A percentile compares a stretch with the other conserved stretches of the same genome.
Conservation (phyloP, 371 early-diverging fungal species). For the Apophysomyces ossiformis region DNA sequence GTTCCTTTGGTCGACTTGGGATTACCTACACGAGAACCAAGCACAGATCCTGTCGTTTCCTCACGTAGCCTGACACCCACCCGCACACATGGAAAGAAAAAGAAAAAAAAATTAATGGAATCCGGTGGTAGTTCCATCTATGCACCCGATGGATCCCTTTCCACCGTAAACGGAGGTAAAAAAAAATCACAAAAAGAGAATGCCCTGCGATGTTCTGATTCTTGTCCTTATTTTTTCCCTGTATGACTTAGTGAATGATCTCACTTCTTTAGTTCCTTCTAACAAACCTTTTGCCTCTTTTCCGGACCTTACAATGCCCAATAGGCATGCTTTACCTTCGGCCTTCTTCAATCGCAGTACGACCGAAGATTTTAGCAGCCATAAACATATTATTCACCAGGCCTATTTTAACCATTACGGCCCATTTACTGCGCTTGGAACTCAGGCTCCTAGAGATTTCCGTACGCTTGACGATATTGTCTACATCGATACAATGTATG, state of each 20-base stretch:
- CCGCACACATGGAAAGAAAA: conserved; percentile 44
- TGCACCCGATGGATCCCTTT: conserved; percentile 50
- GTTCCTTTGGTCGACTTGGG: conserved; percentile 31
- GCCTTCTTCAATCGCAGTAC: conserved; percentile 38
- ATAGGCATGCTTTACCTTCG: conserved; percentile 49
- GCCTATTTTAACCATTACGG: conserved; percentile 60
- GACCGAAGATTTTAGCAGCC: conserved; percentile 42
- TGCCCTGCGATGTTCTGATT: not conserved
- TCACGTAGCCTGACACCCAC: conserved; percentile 15
- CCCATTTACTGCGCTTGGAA: conserved; percentile 53
- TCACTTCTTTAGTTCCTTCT: conserved; percentile 29
- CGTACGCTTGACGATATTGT: conserved; percentile 47
- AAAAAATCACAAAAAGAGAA: not conserved
- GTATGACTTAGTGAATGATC: conserved; percentile 24
- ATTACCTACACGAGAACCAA: conserved; percentile 25
- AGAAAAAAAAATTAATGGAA: conserved; percentile 35
- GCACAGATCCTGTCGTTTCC: conserved; percentile 31
- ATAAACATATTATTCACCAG: conserved; percentile 45
- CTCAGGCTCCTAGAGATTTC: conserved; percentile 52
- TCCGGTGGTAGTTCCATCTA: conserved; percentile 45
- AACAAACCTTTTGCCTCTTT: conserved; percentile 36
- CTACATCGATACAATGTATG: conserved; percentile 61
- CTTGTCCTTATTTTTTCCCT: not conserved
- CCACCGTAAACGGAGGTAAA: conserved; percentile 45
- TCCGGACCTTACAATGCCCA: conserved; percentile 42